Conservation (phyloP, 768 basidiomycete genomes). For the Trametes elegans region DNA sequence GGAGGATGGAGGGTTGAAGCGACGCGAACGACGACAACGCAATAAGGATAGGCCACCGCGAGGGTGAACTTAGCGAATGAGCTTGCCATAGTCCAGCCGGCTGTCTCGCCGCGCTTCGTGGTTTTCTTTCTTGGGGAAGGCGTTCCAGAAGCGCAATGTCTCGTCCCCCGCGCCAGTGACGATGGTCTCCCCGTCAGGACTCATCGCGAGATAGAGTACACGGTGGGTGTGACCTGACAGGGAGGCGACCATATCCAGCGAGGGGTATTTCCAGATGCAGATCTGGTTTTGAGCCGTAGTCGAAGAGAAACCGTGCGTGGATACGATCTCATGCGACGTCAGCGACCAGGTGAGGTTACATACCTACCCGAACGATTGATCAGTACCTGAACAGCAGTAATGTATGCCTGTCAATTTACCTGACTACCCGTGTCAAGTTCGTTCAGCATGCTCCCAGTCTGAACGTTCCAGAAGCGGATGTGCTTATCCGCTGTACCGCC, state of each 20-base stretch:
- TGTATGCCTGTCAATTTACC: conserved; percentile 39
- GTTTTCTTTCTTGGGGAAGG: conserved; percentile 76
- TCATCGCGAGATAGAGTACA: conserved; percentile 96
- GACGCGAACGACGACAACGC: neutral
- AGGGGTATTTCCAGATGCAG: conserved; percentile 93
- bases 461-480: conserved; percentile 95
- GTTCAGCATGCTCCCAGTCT: conserved; percentile 78
- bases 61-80: conserved; percentile 30
- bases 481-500: conserved; percentile 99
- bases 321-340: conserved; percentile 95
- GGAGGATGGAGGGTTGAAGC: conserved; percentile 7
- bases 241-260: conserved; percentile 90
- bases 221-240: conserved; percentile 93
- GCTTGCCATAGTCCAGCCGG: conserved; percentile 44
- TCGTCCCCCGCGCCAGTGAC: conserved; percentile 98
- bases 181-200: conserved; percentile 95
- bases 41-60: neutral
- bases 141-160: conserved; percentile 96
- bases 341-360: conserved; percentile 97
- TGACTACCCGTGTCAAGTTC: conserved; percentile 96
- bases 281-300: conserved; percentile 96
- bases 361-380: conserved; percentile 50
- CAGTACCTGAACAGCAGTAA: neutral
- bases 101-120: conserved; percentile 38
- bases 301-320: conserved; percentile 95